Conservation (phyloP, 768 basidiomycete species). For the Asterophora lycoperdoides region DNA sequence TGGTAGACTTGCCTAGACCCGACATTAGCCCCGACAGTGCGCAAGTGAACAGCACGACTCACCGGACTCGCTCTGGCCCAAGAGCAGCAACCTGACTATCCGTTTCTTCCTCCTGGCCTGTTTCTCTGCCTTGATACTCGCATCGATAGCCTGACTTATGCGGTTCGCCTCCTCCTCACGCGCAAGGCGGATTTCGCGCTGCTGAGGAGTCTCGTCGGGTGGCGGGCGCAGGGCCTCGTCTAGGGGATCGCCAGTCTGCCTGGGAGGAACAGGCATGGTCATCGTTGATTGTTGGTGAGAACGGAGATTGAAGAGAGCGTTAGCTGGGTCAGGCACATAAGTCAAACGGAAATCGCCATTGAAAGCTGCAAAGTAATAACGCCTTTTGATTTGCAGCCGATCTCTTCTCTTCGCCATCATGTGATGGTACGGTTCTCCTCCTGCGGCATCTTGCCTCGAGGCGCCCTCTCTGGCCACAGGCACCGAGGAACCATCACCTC, state of each 20-base stretch:
- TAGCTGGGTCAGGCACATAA: conserved; percentile 15
- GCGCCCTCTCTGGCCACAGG: conserved; percentile 10
- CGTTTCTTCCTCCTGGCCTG: conserved; percentile 62
- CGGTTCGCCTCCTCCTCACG: conserved; percentile 64
- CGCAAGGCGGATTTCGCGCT: conserved; percentile 49
- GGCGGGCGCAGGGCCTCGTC: conserved; percentile 64
- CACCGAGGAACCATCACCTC: conserved; percentile 29
- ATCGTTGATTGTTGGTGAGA: conserved; percentile 17
- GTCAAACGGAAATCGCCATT: conserved; percentile 11
- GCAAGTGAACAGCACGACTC: conserved; percentile 21
- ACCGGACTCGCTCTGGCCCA: conserved; percentile 85
- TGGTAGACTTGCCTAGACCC: conserved; percentile 69
- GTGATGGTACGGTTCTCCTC: conserved; percentile 4
- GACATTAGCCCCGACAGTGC: conserved; percentile 6
- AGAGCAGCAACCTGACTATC: conserved; percentile 66
- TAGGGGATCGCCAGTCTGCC: conserved; percentile 53
- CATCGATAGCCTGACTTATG: conserved; percentile 70
- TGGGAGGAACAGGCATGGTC: conserved; percentile 31
- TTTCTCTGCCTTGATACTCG: conserved; percentile 61
- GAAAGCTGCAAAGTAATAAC: background rate
- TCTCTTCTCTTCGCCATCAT: conserved; percentile 5
- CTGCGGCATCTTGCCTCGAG: background rate
- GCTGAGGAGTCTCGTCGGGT: conserved; percentile 56
- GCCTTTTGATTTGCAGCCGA: conserved; percentile 12
- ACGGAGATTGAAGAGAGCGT: conserved; percentile 19